Base-by-base conservation (phyloP, 768 basidiomycete genomes). In the Fistulinella prunicolor region DNA sequence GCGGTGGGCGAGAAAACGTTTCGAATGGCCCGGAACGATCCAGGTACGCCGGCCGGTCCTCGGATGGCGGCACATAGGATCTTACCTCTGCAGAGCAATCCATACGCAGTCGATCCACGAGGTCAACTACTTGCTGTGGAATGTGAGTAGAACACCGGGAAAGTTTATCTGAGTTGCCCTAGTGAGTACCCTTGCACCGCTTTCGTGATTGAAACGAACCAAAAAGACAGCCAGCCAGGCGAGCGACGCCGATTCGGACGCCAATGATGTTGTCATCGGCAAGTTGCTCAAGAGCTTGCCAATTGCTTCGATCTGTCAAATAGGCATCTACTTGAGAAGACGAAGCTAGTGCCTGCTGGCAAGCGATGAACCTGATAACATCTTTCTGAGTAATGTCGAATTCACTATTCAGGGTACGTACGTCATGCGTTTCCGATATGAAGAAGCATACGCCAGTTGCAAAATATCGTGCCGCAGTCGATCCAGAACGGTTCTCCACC, bases 201-300 rank as follows among this genome's bases (percentile, higher is more conserved):
- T 45, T 50, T 49, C 32, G 24, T 32, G 3, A 39, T 43, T 24
- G 17, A 42, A 44, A 71, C 81, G 62, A 67, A 87, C 86, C 76
- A 55, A 70, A 73, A 23, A 83, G 63, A 40, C 67, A 57, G 41
- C 80, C 80, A 35, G 83, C 67, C 38, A 91, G 76, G 41, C 92
- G 79, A n/a, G 94, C 85, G 3, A 92, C 76, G 7, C 83, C 86
- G 47, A 96, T 91, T 38, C 92, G 79, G 28, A 96, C 92, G 51
- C 91, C 93, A 42, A 88, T 75, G 12, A 95, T 82, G 29, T 62
- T 59, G 60, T 97, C 94, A 26, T 71, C 61, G 5, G 80, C 78
- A 35, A 94, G 73, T 37, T 62, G 58, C 22, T 72, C 66, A 17
- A 94, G 66, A n/a, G 73, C 68, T 47, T 72, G 64, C 69, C 89